Evolutionary conservation across 1,284 basidiomycete genomes (phyloP).

Genomic region (Takashimella koratensis): DNA sequence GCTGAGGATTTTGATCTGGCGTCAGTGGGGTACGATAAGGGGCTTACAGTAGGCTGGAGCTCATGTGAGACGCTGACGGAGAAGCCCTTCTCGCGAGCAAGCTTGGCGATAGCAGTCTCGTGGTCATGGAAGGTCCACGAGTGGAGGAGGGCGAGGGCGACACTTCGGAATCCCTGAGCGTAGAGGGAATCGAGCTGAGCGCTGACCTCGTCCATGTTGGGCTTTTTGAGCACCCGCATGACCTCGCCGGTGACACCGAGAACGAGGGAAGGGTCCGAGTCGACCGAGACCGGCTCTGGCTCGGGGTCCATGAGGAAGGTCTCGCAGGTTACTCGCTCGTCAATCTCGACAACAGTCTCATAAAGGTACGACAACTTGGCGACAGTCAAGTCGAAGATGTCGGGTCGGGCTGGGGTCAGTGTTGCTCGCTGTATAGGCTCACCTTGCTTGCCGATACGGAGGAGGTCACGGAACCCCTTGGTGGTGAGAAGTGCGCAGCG

Average conservation of each 20-base stretch:
- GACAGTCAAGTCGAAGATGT: neutral
- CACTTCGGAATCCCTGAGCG: slow-evolving; percentile 69
- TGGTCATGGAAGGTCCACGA: slow-evolving; percentile 88
- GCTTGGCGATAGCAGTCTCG: slow-evolving; percentile 54
- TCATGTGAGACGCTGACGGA: slow-evolving; percentile 1
- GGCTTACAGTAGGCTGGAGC: slow-evolving; percentile 1
- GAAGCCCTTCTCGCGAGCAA: slow-evolving; percentile 58
- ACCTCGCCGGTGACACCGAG: slow-evolving; percentile 58
- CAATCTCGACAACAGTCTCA: neutral
- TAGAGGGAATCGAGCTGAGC: slow-evolving; percentile 65
- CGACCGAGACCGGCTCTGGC: neutral
- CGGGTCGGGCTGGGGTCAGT: neutral
- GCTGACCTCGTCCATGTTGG: slow-evolving; percentile 25
- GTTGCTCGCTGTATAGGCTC: slow-evolving; percentile 4
- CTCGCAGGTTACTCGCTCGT: slow-evolving; percentile 40
- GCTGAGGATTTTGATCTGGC: slow-evolving; percentile 49
- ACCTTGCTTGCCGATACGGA: slow-evolving; percentile 41
- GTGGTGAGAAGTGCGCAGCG: slow-evolving; percentile 92
- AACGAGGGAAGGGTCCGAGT: neutral
- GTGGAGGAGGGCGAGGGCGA: slow-evolving; percentile 82
- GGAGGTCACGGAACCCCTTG: slow-evolving; percentile 59
- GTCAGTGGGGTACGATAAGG: neutral
- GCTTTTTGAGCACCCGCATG: neutral
- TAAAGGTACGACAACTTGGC: slow-evolving; percentile 48
- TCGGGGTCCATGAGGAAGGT: slow-evolving; percentile 36